These are phyloP conservation scores for Microthyrium microscopicum DNA, from an alignment of 2,329 filamentous ascomycete species.

Conservation along the genomic window DNA sequence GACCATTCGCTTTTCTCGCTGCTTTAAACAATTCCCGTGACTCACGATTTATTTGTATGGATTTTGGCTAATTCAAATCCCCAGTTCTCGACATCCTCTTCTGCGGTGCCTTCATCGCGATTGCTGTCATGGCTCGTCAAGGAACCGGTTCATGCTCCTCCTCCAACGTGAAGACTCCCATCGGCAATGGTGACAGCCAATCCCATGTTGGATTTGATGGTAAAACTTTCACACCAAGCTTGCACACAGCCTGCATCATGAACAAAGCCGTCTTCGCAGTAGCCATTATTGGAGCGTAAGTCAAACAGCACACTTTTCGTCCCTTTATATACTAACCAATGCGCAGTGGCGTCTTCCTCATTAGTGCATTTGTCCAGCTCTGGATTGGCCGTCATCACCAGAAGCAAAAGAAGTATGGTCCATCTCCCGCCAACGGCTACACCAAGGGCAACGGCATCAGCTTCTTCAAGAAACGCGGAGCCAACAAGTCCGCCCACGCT, in stretches of 20 bases:
- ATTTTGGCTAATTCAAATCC: no score
- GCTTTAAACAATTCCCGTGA: no score
- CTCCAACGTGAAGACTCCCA: conserved; percentile 43
- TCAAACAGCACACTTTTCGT: conserved; percentile 9
- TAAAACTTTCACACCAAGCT: conserved; percentile 26
- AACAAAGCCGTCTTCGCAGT: conserved; percentile 65
- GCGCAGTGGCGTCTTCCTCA: conserved; percentile 54
- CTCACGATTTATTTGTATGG: no score
- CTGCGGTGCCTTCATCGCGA: conserved; percentile 60
- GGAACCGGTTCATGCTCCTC: conserved; percentile 52
- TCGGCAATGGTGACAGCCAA: conserved; percentile 47
- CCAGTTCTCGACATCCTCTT: conserved; percentile 66
- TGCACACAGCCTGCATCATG: conserved; percentile 52
- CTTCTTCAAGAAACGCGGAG: conserved; percentile 19
- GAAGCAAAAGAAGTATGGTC: conserved; percentile 57
- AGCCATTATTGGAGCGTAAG: conserved; percentile 59
- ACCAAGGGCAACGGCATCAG: conserved; percentile 39
- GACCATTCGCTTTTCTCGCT: no score
- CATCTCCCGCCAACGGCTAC: conserved; percentile 49
- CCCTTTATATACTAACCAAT: conserved; percentile 4
- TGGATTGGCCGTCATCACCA: conserved; percentile 53
- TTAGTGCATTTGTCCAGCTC: conserved; percentile 54
- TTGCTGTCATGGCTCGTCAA: conserved; percentile 56
- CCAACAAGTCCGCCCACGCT: conserved; percentile 13
- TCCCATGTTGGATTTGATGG: conserved; percentile 28